phyloP scores from a whole-genome alignment of 352 stramenopile genomes.

The Pythium rishiriense region DNA sequence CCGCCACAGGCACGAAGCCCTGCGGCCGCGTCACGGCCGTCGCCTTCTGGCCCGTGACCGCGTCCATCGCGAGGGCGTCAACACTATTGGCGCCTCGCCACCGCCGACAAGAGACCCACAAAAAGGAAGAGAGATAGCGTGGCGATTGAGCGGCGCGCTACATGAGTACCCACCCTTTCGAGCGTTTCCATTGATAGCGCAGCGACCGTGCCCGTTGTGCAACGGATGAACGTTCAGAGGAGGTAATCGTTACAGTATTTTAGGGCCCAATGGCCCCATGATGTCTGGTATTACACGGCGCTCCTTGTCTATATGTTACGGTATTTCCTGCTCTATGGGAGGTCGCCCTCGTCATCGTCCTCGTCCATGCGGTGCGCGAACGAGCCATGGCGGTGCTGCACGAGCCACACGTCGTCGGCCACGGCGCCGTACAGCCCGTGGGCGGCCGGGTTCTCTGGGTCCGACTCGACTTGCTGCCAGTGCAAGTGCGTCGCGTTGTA shows the following conservation, averaged over 20 bases:
- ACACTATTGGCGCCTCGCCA: constrained; percentile 4
- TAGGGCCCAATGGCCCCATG: neutral
- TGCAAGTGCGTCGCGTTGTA: constrained; percentile 88
- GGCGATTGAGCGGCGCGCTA: too few species aligned
- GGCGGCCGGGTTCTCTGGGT: constrained; percentile 72
- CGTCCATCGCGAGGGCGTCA: constrained; percentile 4
- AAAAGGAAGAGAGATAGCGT: too few species aligned
- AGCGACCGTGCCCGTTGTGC: too few species aligned
- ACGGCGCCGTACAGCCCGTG: constrained; percentile 78
- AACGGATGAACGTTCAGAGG: too few species aligned
- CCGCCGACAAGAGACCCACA: too few species aligned
- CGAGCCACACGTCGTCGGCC: constrained; percentile 89
- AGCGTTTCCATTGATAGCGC: too few species aligned
- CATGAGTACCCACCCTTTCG: too few species aligned
- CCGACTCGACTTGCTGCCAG: constrained; percentile 87
- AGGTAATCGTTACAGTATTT: neutral
- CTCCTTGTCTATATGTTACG: constrained; percentile 4
- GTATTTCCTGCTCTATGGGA: neutral
- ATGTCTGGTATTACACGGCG: neutral
- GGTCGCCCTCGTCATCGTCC: constrained; percentile 4
- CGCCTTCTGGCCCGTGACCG: constrained; percentile 12
- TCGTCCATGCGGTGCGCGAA: constrained; percentile 37
- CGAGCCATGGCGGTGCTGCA: constrained; percentile 89
- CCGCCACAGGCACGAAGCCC: constrained; percentile 14
- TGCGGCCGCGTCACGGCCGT: constrained; percentile 21